These are phyloP conservation scores for Tetrapyrgos nigripes DNA, from an alignment of 1,284 basidiomycete species.

Conservation along the genomic window DNA sequence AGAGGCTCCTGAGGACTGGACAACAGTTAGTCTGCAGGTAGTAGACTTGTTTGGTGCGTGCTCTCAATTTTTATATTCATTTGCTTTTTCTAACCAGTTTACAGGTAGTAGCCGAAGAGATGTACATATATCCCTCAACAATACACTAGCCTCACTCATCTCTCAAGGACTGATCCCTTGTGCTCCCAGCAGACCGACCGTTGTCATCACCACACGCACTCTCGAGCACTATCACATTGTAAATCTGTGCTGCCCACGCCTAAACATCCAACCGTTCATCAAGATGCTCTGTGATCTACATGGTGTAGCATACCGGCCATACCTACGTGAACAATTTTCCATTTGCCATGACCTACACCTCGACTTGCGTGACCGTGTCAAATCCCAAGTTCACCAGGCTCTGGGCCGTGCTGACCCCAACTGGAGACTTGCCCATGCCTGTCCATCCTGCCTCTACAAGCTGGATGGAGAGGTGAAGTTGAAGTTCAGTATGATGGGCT, in stretches of 20 bases:
- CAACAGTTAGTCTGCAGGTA: not conserved
- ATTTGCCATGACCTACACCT: constrained; percentile 23
- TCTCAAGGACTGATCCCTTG: not conserved
- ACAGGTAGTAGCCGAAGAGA: not conserved
- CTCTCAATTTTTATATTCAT: not conserved
- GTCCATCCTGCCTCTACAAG: no score
- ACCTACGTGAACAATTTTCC: not conserved
- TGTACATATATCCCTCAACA: not conserved
- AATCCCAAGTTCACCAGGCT: constrained; percentile 15
- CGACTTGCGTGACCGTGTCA: not conserved
- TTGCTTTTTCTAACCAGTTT: not conserved
- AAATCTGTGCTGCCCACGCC: constrained; percentile 19
- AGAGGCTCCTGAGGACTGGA: not conserved
- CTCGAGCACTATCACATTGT: constrained; percentile 17
- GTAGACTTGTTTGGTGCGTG: not conserved
- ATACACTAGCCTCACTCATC: no score
- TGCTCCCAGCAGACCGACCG: constrained; percentile 10
- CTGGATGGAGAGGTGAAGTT: no score
- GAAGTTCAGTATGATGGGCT: no score
- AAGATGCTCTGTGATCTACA: constrained; percentile 26
- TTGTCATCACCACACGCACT: constrained; percentile 5
- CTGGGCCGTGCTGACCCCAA: constrained; percentile 29
- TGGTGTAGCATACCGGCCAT: not conserved
- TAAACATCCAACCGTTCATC: constrained; percentile 21
- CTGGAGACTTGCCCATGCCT: no score